Evolutionary conservation across 139 green algal genomes (phyloP).

Genomic region (Closterium sp.): DNA sequence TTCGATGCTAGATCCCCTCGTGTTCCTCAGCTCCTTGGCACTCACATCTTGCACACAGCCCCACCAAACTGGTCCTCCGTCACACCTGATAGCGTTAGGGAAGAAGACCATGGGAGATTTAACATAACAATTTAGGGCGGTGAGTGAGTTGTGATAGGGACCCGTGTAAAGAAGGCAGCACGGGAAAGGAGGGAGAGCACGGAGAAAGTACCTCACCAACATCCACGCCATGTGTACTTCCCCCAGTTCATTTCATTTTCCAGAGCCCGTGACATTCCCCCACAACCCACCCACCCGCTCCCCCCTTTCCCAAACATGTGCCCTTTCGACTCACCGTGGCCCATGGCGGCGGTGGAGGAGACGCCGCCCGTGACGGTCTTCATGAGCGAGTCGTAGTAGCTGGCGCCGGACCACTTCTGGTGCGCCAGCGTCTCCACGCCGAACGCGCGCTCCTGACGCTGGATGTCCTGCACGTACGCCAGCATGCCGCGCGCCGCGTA

Average conservation of each 20-base stretch:
- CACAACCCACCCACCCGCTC: too few species aligned
- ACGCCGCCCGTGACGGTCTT: conserved; percentile 52
- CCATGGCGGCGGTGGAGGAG: conserved; percentile 51
- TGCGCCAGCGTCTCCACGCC: conserved; percentile 44
- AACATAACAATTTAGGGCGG: background rate
- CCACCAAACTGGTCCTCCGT: conserved; percentile 32
- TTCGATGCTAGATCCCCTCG: too few species aligned
- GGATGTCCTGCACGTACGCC: conserved; percentile 49
- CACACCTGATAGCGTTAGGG: conserved; percentile 17
- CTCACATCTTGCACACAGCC: conserved; percentile 1
- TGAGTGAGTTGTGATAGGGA: background rate
- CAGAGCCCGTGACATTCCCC: too few species aligned
- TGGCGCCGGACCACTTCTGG: conserved; percentile 49
- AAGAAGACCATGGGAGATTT: background rate
- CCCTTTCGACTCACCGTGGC: too few species aligned
- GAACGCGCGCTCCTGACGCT: conserved; percentile 27
- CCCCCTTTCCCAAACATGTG: too few species aligned
- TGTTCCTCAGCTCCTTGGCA: conserved; percentile 73
- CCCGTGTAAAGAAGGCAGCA: background rate
- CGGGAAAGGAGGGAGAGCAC: background rate
- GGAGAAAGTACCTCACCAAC: background rate
- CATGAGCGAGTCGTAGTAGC: conserved; percentile 49
- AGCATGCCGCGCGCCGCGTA: conserved; percentile 46
- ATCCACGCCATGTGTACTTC: background rate
- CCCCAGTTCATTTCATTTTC: background rate